Evolutionary conservation across 306 rosid species (phyloP).

Genomic region (Vicia villosa): DNA sequence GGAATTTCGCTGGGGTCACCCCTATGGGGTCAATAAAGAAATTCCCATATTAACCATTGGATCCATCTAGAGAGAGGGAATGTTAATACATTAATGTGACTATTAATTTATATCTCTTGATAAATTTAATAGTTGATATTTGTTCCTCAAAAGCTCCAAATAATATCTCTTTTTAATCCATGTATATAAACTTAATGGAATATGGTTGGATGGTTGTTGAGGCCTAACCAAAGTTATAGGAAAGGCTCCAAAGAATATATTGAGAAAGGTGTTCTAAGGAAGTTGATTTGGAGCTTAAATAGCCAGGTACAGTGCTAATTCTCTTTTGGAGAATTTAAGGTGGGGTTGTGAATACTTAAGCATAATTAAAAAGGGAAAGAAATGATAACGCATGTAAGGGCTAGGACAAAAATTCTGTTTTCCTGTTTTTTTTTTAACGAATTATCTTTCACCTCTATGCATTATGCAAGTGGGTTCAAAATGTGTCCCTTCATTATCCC

Average conservation of each 20-base stretch:
- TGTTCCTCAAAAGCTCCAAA: no score
- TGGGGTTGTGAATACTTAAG: not conserved
- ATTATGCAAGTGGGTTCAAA: not conserved
- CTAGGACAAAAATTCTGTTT: not conserved
- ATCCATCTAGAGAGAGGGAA: no score
- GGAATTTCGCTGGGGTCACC: no score
- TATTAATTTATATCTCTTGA: no score
- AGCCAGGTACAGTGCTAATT: not conserved
- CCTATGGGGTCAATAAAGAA: no score
- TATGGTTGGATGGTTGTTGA: not conserved
- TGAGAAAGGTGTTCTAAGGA: not conserved
- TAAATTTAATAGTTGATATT: no score
- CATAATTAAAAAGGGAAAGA: not conserved
- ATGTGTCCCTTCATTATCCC: not conserved
- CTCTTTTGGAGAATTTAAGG: slow-evolving; percentile 16
- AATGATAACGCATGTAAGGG: not conserved
- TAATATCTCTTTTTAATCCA: no score
- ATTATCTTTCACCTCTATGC: slow-evolving; percentile 9
- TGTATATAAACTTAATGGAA: no score
- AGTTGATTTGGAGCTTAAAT: not conserved
- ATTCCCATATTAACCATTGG: no score
- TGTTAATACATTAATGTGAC: no score
- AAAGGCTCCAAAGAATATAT: not conserved
- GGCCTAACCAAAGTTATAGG: not conserved
- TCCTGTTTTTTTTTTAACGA: slow-evolving; percentile 9